Evolutionary conservation across 306 rosid species (phyloP).

Genomic region (Cyclanthera cordifolia): DNA sequence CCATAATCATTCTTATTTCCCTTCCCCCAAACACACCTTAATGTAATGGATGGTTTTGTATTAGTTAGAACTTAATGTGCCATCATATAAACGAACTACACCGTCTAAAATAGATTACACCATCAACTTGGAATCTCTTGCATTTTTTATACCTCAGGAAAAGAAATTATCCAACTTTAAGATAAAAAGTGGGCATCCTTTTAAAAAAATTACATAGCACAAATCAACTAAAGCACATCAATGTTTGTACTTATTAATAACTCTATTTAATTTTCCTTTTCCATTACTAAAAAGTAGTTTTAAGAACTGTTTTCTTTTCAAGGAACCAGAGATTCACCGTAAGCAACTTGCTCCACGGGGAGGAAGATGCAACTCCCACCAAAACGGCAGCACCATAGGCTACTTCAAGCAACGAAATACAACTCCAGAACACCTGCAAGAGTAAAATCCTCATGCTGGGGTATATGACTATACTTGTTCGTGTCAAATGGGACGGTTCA

Average conservation of each 20-base stretch:
- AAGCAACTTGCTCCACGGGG: conserved; percentile 56
- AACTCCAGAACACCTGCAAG: conserved; percentile 83
- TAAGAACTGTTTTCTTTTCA: not conserved
- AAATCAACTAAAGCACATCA: not conserved
- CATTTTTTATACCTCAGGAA: not conserved
- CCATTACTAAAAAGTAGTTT: not conserved
- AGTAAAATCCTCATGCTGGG: not conserved
- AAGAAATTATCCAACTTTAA: not conserved
- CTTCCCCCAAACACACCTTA: no score
- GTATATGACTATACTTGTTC: not conserved
- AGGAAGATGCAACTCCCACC: conserved; percentile 63
- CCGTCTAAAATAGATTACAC: not conserved
- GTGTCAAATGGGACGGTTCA: conserved; percentile 12
- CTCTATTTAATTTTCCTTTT: not conserved
- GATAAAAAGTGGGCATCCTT: not conserved
- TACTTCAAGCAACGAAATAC: conserved; percentile 72
- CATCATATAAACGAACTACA: not conserved
- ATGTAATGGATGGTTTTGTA: no score
- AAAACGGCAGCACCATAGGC: conserved; percentile 67
- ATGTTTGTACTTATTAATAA: not conserved
- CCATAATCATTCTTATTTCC: no score
- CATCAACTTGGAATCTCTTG: not conserved
- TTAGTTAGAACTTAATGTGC: not conserved
- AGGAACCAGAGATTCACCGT: conserved; percentile 44
- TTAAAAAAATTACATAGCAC: not conserved